phyloP scores from a whole-genome alignment of 768 basidiomycete species.

The Pleurotus platypus region DNA sequence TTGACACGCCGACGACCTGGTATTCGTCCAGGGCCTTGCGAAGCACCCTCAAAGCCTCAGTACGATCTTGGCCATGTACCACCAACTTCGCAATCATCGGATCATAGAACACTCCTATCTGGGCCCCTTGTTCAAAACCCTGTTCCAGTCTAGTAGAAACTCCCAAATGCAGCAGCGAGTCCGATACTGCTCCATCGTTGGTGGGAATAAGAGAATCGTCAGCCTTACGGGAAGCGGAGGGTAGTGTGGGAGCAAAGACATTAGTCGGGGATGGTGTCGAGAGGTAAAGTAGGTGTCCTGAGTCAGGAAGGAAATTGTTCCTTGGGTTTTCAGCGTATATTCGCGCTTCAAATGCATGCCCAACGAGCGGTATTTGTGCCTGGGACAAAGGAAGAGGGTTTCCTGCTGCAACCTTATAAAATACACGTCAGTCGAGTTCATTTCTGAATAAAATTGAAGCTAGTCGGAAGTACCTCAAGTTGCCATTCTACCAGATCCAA shows the following conservation, averaged over 20 bases:
- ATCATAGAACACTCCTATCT: constrained; percentile 87
- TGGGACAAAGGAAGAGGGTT: constrained; percentile 81
- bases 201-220: constrained; percentile 26
- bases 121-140: constrained; percentile 76
- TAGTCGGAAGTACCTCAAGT: constrained; percentile 51
- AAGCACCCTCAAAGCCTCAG: constrained; percentile 79
- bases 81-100: constrained; percentile 93
- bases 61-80: constrained; percentile 80
- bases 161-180: constrained; percentile 29
- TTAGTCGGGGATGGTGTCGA: constrained; percentile 77
- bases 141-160: constrained; percentile 85
- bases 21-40: constrained; percentile 83
- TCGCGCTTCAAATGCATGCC: constrained; percentile 92
- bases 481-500: constrained; percentile 96
- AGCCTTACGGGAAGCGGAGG: constrained; percentile 19
- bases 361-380: constrained; percentile 76
- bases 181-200: constrained; percentile 15
- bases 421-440: background rate
- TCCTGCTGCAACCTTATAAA: constrained; percentile 73
- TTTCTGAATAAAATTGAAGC: background rate
- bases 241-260: constrained; percentile 52
- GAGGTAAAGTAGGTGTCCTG: constrained; percentile 76
- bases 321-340: constrained; percentile 96
- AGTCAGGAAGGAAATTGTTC: constrained; percentile 91
- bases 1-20: constrained; percentile 85